Evolutionary conservation across 2,329 filamentous ascomycete genomes (phyloP).

Genomic region (Hypoxylon sp.): DNA sequence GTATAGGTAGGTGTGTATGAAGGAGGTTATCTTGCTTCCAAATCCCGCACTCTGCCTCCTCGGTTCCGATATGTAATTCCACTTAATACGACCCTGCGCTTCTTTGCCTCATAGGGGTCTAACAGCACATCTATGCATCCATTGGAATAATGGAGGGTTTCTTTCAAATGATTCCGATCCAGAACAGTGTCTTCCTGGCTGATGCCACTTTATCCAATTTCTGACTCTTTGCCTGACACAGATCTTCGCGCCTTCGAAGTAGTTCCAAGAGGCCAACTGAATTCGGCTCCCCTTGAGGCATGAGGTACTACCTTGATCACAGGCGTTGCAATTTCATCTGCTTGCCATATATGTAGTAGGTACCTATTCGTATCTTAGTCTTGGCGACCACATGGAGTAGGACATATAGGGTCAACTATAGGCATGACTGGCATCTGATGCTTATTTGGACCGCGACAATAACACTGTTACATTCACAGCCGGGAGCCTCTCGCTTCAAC

Average conservation of each 20-base stretch:
- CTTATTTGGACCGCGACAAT: slow-evolving; percentile 2
- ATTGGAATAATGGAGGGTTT: too few species aligned
- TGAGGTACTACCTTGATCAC: neutral
- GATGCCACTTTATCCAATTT: too few species aligned
- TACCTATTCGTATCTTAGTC: slow-evolving; percentile 4
- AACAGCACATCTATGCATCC: neutral
- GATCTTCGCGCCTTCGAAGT: too few species aligned
- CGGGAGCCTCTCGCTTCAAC: slow-evolving; percentile 27
- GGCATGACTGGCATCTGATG: slow-evolving; percentile 2
- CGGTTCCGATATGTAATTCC: neutral
- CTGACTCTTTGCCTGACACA: too few species aligned
- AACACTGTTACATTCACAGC: slow-evolving; percentile 23
- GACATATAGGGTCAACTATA: slow-evolving; percentile 5
- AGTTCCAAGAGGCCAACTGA: neutral
- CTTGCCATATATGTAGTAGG: slow-evolving; percentile 1
- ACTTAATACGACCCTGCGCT: neutral
- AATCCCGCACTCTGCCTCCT: slow-evolving; percentile 8
- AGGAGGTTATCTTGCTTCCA: too few species aligned
- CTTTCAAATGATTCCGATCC: too few species aligned
- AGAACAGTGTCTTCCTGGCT: too few species aligned
- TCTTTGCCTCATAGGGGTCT: neutral
- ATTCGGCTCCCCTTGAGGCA: neutral
- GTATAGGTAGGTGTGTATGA: neutral
- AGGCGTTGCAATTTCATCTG: slow-evolving; percentile 7
- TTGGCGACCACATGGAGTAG: slow-evolving; percentile 9